A percentile compares a stretch with the other conserved stretches of the same genome.
Evolutionary conservation across 371 early-diverging fungal genomes (phyloP).

Genomic region (Rhizopus arrhizus): DNA sequence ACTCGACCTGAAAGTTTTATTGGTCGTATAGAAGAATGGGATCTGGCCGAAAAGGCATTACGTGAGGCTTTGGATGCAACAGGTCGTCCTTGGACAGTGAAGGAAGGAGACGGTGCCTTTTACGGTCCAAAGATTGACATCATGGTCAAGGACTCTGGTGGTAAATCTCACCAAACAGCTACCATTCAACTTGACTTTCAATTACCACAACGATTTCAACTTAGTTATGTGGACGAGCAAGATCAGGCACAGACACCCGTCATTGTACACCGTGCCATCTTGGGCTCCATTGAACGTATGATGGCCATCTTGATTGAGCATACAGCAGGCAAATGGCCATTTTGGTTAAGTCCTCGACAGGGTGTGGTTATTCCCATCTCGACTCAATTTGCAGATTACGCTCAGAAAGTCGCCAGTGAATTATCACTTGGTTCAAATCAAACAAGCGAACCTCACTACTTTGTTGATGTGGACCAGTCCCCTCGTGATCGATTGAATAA

Average conservation of each 20-base stretch:
- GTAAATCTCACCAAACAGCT: slow-evolving; percentile 95
- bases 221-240: slow-evolving; percentile 74
- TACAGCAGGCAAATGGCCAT: slow-evolving; percentile 96
- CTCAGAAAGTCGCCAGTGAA: slow-evolving; percentile 50
- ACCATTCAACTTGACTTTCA: slow-evolving; percentile 99
- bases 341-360: slow-evolving; percentile 99
- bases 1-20: slow-evolving; percentile 95
- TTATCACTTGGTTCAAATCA: slow-evolving; percentile 38
- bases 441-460: slow-evolving; percentile 40
- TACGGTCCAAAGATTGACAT: slow-evolving; percentile 99
- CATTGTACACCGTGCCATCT: slow-evolving; percentile 99
- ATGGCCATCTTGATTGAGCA: slow-evolving; percentile 97
- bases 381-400: slow-evolving; percentile 66
- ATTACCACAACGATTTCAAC: slow-evolving; percentile 90
- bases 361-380: slow-evolving; percentile 88
- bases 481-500: slow-evolving; percentile 87
- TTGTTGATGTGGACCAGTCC: slow-evolving; percentile 81
- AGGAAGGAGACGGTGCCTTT: slow-evolving; percentile 99
- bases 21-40: slow-evolving; percentile 92
- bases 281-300: slow-evolving; percentile 98
- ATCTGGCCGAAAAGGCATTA: slow-evolving; percentile 87
- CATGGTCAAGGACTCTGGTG: slow-evolving; percentile 93
- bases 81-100: slow-evolving; percentile 85
- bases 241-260: slow-evolving; percentile 80
- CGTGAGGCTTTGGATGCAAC: slow-evolving; percentile 78